A percentile compares a stretch with the other conserved stretches of the same genome.
These are phyloP conservation scores for Corniculantispora saksenae DNA, from an alignment of 2,329 filamentous ascomycete species.

Conservation along the genomic window DNA sequence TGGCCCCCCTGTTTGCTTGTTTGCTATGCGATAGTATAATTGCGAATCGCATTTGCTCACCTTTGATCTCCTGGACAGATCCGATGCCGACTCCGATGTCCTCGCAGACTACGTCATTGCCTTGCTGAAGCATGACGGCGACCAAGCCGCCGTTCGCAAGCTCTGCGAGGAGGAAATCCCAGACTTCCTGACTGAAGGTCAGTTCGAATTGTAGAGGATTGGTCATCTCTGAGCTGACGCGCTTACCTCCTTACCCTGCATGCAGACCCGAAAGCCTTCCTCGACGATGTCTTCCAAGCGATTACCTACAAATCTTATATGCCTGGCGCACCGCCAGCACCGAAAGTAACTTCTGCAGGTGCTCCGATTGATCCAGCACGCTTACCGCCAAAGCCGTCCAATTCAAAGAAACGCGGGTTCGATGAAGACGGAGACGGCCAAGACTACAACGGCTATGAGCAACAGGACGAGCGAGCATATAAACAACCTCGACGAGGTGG, in stretches of 20 bases:
- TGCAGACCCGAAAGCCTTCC: slow-evolving; percentile 52
- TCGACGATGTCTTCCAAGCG: slow-evolving; percentile 69
- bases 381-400: slow-evolving; percentile 17
- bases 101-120: slow-evolving; percentile 84
- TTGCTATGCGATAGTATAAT: neutral
- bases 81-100: slow-evolving; percentile 78
- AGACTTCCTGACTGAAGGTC: slow-evolving; percentile 72
- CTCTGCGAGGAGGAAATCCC: slow-evolving; percentile 72
- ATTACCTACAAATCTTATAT: slow-evolving; percentile 64
- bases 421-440: slow-evolving; percentile 30
- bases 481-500: slow-evolving; percentile 64
- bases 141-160: slow-evolving; percentile 61
- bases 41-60: slow-evolving; percentile 15
- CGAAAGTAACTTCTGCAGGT: slow-evolving; percentile 23
- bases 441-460: slow-evolving; percentile 24
- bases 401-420: slow-evolving; percentile 39
- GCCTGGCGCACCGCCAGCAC: slow-evolving; percentile 52
- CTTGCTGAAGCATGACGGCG: slow-evolving; percentile 69
- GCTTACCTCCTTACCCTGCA: neutral
- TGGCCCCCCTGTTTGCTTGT: slow-evolving; percentile 24
- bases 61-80: slow-evolving; percentile 46
- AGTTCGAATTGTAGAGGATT: neutral
- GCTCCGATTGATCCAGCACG: slow-evolving; percentile 21
- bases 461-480: slow-evolving; percentile 45
- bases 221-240: neutral